Conservation (phyloP, 768 basidiomycete species). For the Leccinum boreale region DNA sequence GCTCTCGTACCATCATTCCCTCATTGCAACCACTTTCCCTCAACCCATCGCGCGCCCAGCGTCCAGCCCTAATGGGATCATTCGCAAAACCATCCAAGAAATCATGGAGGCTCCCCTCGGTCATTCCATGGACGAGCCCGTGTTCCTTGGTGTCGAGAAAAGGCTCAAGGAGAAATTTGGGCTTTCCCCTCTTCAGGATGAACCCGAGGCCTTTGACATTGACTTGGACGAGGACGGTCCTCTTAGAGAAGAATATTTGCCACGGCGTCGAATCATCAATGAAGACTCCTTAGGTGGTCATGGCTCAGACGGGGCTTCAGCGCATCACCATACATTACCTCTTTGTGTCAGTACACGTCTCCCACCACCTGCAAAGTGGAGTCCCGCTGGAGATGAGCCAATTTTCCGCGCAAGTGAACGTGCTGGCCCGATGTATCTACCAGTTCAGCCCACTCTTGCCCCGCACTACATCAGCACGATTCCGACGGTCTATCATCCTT, state of each 20-base stretch:
- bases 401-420: constrained; percentile 55
- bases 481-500: constrained; percentile 31
- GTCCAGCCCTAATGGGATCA: constrained; percentile 63
- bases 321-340: constrained; percentile 8
- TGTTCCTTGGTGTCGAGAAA: constrained; percentile 71
- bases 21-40: constrained; percentile 55
- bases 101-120: constrained; percentile 51
- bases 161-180: constrained; percentile 52
- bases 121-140: constrained; percentile 44
- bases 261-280: constrained; percentile 50
- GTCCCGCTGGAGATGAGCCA: constrained; percentile 76
- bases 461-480: constrained; percentile 34
- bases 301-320: not conserved
- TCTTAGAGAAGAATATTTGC: constrained; percentile 76
- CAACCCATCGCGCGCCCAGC: constrained; percentile 81
- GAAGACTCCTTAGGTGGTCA: constrained; percentile 7
- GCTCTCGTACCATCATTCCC: constrained; percentile 59
- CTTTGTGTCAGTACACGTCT: constrained; percentile 34
- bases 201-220: constrained; percentile 60
- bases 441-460: constrained; percentile 52
- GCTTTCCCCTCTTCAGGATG: constrained; percentile 37
- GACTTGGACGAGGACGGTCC: constrained; percentile 84
- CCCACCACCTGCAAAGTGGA: constrained; percentile 80
- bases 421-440: constrained; percentile 57
- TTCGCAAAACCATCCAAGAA: constrained; percentile 69